These are phyloP conservation scores for Penicillium malachiteum DNA, from an alignment of 495 filamentous ascomycete genomes.

Conservation along the genomic window DNA sequence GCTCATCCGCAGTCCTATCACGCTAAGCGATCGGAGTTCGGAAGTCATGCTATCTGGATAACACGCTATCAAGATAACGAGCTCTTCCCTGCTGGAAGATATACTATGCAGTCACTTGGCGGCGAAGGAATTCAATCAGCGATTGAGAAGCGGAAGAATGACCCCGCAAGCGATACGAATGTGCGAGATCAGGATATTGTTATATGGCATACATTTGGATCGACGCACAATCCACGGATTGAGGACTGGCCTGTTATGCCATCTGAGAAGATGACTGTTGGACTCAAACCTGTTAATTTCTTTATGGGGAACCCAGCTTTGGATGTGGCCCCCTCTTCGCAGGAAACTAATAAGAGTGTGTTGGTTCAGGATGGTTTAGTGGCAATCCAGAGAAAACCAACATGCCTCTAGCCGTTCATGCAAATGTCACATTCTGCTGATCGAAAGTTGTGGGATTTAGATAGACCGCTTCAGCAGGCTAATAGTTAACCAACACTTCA, in stretches of 20 bases:
- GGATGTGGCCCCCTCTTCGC: constrained; percentile 28
- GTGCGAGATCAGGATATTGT: constrained; percentile 51
- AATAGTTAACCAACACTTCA: too few relatives aligned
- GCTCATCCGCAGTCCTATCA: constrained; percentile 68
- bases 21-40: constrained; percentile 74
- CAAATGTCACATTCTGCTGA: too few relatives aligned
- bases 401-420: too few relatives aligned
- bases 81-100: constrained; percentile 73
- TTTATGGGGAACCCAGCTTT: constrained; percentile 65
- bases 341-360: constrained; percentile 27
- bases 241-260: constrained; percentile 69
- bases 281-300: constrained; percentile 70
- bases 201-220: constrained; percentile 54
- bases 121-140: constrained; percentile 41
- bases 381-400: too few relatives aligned
- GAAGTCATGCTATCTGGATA: constrained; percentile 74
- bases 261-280: constrained; percentile 37
- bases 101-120: constrained; percentile 77
- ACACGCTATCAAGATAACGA: constrained; percentile 75
- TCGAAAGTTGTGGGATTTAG: too few relatives aligned
- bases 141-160: constrained; percentile 4
- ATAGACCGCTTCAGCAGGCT: too few relatives aligned
- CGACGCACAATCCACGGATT: constrained; percentile 55
- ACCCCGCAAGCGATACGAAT: constrained; percentile 8
- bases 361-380: too few relatives aligned